phyloP scores from a whole-genome alignment of 1,139 yeast genomes.

The Taphrina confusa region DNA sequence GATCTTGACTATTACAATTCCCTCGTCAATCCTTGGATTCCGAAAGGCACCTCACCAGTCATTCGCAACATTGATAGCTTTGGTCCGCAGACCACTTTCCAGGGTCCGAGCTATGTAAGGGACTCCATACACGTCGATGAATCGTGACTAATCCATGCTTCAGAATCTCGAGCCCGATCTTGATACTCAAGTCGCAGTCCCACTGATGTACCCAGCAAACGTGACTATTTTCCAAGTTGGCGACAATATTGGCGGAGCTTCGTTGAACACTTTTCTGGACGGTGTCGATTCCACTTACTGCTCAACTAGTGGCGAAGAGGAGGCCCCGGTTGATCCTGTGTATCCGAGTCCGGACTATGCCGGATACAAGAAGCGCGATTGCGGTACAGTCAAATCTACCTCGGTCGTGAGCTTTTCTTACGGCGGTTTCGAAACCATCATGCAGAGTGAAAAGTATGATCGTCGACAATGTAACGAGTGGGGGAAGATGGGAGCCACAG shows the following conservation, averaged over 20 bases:
- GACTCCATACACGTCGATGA: neutral
- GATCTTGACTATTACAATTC: conserved; percentile 13
- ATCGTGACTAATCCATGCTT: neutral
- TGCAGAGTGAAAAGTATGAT: neutral
- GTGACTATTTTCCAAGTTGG: conserved; percentile 15
- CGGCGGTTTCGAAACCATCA: neutral
- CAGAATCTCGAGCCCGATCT: conserved; percentile 9
- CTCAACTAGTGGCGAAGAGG: neutral
- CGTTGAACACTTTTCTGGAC: conserved; percentile 1
- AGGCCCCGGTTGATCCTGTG: neutral
- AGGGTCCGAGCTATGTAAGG: neutral
- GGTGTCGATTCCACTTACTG: conserved; percentile 10
- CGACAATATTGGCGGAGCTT: conserved; percentile 2
- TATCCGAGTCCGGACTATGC: neutral
- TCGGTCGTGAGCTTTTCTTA: conserved; percentile 9
- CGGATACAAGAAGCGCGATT: conserved; percentile 1
- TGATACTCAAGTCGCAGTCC: conserved; percentile 6
- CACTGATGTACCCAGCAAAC: conserved; percentile 7
- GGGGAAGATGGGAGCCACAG: conserved; percentile 6
- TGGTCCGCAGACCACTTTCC: conserved; percentile 1
- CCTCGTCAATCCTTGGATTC: neutral
- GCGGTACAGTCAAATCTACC: conserved; percentile 3
- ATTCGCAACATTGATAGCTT: neutral
- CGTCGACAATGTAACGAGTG: conserved; percentile 1
- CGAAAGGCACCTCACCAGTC: neutral